phyloP scores from a whole-genome alignment of 768 basidiomycete species.

The Phaeotremella skinneri region DNA sequence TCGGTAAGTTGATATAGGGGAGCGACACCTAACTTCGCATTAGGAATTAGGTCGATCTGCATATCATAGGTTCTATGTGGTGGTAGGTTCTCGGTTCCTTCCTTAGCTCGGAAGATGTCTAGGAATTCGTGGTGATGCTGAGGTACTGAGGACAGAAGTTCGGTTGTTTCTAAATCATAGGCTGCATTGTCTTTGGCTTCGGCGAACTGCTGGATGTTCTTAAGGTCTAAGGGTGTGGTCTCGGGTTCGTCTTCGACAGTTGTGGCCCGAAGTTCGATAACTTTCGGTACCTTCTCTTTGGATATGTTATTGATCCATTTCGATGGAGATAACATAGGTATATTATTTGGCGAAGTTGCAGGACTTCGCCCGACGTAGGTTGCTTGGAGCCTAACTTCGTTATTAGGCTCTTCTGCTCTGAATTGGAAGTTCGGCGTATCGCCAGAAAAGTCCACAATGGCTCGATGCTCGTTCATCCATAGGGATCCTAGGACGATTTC shows the following conservation, averaged over 20 bases:
- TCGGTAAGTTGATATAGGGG: constrained; percentile 9
- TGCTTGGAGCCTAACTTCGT: background rate
- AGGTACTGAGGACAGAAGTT: constrained; percentile 2
- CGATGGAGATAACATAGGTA: background rate
- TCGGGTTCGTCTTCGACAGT: too few relatives aligned
- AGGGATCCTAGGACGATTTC: constrained; percentile 16
- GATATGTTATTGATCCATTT: background rate
- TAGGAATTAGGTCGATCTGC: constrained; percentile 5
- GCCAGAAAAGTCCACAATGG: constrained; percentile 7
- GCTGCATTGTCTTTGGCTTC: background rate
- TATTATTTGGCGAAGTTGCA: background rate
- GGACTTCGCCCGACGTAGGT: background rate
- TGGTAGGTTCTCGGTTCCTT: constrained; percentile 11
- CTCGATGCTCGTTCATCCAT: constrained; percentile 2
- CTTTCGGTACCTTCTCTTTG: background rate
- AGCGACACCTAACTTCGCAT: constrained; percentile 5
- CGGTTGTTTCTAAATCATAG: background rate
- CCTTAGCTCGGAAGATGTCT: constrained; percentile 10
- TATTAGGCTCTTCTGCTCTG: background rate
- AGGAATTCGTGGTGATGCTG: constrained; percentile 9
- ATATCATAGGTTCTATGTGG: constrained; percentile 15
- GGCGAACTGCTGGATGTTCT: too few relatives aligned
- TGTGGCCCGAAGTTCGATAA: too few relatives aligned
- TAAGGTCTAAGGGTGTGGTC: too few relatives aligned
- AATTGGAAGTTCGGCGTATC: background rate